Conservation (phyloP, 2,329 filamentous ascomycete genomes). For the Claviceps humidiphila region DNA sequence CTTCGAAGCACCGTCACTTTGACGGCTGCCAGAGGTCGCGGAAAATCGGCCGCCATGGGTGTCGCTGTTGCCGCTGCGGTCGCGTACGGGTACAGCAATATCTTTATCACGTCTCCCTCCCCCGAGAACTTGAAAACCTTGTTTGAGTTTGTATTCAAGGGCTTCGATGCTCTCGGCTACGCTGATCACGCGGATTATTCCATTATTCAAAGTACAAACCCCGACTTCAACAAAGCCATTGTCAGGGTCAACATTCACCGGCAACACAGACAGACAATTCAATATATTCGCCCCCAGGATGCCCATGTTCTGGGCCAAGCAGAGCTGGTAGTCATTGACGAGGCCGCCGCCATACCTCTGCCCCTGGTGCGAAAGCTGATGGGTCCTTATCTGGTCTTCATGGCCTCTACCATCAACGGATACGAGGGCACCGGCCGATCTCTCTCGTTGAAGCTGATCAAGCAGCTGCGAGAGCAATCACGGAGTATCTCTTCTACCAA, state of each 20-base stretch:
- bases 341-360: slow-evolving; percentile 89
- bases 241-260: slow-evolving; percentile 92
- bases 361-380: slow-evolving; percentile 87
- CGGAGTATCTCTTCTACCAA: slow-evolving; percentile 37
- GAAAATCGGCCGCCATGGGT: slow-evolving; percentile 92
- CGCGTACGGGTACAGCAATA: slow-evolving; percentile 95
- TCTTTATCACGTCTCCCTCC: slow-evolving; percentile 95
- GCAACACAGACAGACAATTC: slow-evolving; percentile 91
- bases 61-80: slow-evolving; percentile 89
- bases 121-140: slow-evolving; percentile 97
- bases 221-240: slow-evolving; percentile 97
- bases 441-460: slow-evolving; percentile 88
- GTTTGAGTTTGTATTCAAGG: slow-evolving; percentile 97
- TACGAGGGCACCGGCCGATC: slow-evolving; percentile 96
- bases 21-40: slow-evolving; percentile 85
- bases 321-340: slow-evolving; percentile 90
- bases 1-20: slow-evolving; percentile 84
- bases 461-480: slow-evolving; percentile 90
- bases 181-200: slow-evolving; percentile 94
- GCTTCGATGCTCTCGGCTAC: slow-evolving; percentile 88
- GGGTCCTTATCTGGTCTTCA: slow-evolving; percentile 94
- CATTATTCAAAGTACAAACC: slow-evolving; percentile 95
- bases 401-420: slow-evolving; percentile 98
- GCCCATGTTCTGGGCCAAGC: slow-evolving; percentile 90
- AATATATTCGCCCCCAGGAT: slow-evolving; percentile 96